Conservation (phyloP, 116 monocot species). For the Zostera marina region DNA sequence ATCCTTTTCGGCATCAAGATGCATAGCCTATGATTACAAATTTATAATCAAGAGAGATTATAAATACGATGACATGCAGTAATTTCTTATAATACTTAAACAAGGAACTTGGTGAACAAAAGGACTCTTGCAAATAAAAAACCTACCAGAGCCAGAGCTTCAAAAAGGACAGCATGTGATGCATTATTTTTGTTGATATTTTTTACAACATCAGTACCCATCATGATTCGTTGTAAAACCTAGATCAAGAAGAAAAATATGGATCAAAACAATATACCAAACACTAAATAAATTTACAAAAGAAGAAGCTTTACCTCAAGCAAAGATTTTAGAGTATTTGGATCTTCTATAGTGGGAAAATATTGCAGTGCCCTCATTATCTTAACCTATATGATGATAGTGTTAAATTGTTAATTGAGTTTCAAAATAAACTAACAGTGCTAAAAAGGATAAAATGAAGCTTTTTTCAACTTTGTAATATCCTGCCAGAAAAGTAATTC, state of each 20-base stretch:
- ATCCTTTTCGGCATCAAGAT: conserved; percentile 99
- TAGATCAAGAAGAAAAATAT: conserved; percentile 11
- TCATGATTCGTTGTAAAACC: conserved; percentile 94
- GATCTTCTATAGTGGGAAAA: conserved; percentile 93
- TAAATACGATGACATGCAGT: background rate
- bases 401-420: too few species aligned
- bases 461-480: too few species aligned
- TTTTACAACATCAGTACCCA: conserved; percentile 99
- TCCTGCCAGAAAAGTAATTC: too few species aligned
- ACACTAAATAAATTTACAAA: background rate
- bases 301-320: conserved; percentile 52
- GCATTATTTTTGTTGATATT: conserved; percentile 99
- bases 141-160: conserved; percentile 96
- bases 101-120: too few species aligned
- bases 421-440: too few species aligned
- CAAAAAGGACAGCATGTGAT: conserved; percentile 98
- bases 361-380: conserved; percentile 99
- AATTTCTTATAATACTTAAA: background rate
- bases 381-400: conserved; percentile 43
- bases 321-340: conserved; percentile 75
- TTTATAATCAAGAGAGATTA: background rate
- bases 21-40: conserved; percentile 61
- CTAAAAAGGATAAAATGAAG: too few species aligned
- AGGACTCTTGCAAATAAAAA: background rate
- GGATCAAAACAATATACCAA: background rate